These are phyloP conservation scores for Hanseniaspora sp. DNA, from an alignment of 1,139 yeast genomes.

Conservation along the genomic window DNA sequence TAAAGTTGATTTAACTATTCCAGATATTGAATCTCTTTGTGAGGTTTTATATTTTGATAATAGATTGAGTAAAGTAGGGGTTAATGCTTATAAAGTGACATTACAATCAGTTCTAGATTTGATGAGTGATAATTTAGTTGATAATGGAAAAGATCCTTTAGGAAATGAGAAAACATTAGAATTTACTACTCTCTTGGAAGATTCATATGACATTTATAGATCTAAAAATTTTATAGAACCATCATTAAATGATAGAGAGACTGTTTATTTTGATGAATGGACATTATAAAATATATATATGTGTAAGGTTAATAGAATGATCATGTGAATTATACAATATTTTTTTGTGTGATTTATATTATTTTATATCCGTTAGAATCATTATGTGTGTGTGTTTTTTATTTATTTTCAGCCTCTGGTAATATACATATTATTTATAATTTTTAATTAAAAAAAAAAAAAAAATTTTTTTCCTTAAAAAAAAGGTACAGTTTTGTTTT, in stretches of 20 bases:
- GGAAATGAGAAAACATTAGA: background rate
- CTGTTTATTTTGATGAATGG: conserved; percentile 35
- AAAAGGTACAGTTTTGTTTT: background rate
- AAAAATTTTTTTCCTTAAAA: no score
- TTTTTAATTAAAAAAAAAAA: no score
- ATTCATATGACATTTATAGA: conserved; percentile 25
- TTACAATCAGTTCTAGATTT: conserved; percentile 38
- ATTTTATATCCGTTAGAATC: background rate
- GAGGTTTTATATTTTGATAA: conserved; percentile 84
- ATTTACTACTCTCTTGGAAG: conserved; percentile 6
- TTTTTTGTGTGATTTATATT: background rate
- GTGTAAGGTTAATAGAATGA: background rate
- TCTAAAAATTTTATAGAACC: conserved; percentile 29
- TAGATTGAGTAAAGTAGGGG: conserved; percentile 54
- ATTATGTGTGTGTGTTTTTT: no score
- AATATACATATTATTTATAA: no score
- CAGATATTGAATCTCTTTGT: conserved; percentile 72
- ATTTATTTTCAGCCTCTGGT: no score
- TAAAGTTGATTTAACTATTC: conserved; percentile 61
- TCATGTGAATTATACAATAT: background rate
- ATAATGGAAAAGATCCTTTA: background rate
- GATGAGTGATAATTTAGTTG: conserved; percentile 24
- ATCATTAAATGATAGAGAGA: conserved; percentile 28
- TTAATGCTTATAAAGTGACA: conserved; percentile 48
- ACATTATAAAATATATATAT: conserved; percentile 21